These are phyloP conservation scores for Rhizoctonia solani DNA, from an alignment of 1,284 basidiomycete genomes.

Conservation along the genomic window DNA sequence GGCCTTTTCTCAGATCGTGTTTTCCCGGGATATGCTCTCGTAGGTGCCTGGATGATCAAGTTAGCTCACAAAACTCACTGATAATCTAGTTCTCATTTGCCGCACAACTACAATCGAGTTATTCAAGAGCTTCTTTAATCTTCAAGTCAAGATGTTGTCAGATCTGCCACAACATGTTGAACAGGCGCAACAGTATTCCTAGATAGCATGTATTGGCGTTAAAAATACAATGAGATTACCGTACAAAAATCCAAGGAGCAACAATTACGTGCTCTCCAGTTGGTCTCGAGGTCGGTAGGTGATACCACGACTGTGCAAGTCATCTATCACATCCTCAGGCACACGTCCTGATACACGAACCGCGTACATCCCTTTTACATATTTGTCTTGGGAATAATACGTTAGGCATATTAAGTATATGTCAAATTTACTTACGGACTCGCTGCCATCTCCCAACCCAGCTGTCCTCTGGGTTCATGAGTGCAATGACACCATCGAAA, in stretches of 20 bases:
- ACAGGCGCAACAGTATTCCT: background rate
- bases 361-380: constrained; percentile 85
- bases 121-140: constrained; percentile 63
- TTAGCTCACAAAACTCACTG: background rate
- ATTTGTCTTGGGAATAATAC: constrained; percentile 63
- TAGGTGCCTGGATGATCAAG: constrained; percentile 40
- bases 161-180: background rate
- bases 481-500: constrained; percentile 91
- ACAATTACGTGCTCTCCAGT: constrained; percentile 32
- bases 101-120: constrained; percentile 66
- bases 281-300: constrained; percentile 80
- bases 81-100: constrained; percentile 59
- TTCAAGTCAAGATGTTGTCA: background rate
- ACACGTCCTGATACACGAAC: constrained; percentile 84
- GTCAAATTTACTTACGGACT: constrained; percentile 62
- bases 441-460: constrained; percentile 97
- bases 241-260: background rate
- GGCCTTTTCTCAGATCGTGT: constrained; percentile 80
- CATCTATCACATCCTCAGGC: constrained; percentile 82
- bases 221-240: constrained; percentile 4
- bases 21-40: constrained; percentile 80
- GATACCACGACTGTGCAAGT: constrained; percentile 73
- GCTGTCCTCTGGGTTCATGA: constrained; percentile 85
- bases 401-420: background rate
- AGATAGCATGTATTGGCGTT: background rate